These are phyloP conservation scores for Plasmodium relictum DNA, from an alignment of 169 alveolate species.

Conservation along the genomic window DNA sequence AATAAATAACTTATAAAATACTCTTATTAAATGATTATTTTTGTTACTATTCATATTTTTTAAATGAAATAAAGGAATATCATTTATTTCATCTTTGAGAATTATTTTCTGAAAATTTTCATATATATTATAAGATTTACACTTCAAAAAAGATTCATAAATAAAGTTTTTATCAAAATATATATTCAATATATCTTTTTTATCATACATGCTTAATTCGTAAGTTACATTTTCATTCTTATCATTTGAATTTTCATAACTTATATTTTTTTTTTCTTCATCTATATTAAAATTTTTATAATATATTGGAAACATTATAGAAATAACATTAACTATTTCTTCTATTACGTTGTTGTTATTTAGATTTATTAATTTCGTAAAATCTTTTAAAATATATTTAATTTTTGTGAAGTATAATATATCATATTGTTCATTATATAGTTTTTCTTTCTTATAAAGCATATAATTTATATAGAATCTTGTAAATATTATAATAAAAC, in stretches of 20 bases:
- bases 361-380: slow-evolving; percentile 30
- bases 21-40: slow-evolving; percentile 66
- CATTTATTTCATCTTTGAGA: slow-evolving; percentile 38
- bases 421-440: slow-evolving; percentile 70
- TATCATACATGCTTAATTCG: slow-evolving; percentile 28
- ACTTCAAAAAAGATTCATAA: slow-evolving; percentile 49
- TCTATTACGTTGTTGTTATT: slow-evolving; percentile 29
- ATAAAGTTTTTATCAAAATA: slow-evolving; percentile 58
- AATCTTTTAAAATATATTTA: slow-evolving; percentile 73
- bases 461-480: slow-evolving; percentile 56
- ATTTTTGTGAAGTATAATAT: slow-evolving; percentile 68
- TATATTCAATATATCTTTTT: slow-evolving; percentile 24
- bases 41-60: slow-evolving; percentile 22
- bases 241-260: not conserved
- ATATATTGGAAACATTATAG: slow-evolving; percentile 38
- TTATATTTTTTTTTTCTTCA: not conserved
- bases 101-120: slow-evolving; percentile 56
- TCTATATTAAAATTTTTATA: slow-evolving; percentile 15
- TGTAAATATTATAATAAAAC: slow-evolving; percentile 34
- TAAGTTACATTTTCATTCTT: not conserved
- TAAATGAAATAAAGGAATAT: slow-evolving; percentile 37
- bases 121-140: slow-evolving; percentile 42
- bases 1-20: slow-evolving; percentile 50
- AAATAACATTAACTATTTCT: slow-evolving; percentile 45
- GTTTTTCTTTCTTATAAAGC: slow-evolving; percentile 48